phyloP scores from a whole-genome alignment of 2,329 filamentous ascomycete genomes.

The Xylariaceae sp. region DNA sequence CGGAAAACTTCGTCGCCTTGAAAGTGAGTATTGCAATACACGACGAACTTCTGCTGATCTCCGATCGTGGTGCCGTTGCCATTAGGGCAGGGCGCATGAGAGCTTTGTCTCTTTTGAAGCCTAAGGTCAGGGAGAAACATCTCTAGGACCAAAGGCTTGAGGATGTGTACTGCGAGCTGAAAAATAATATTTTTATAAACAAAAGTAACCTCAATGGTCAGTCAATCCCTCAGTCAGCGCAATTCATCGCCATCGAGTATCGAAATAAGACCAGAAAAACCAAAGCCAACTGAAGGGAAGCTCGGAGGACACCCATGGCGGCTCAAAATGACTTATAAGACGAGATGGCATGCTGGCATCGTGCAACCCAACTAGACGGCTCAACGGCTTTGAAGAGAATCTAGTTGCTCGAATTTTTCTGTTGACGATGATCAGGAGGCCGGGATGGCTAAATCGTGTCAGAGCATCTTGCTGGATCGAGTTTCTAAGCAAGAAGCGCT shows the following conservation, averaged over 20 bases:
- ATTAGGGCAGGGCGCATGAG: constrained; percentile 25
- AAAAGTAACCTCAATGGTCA: background rate
- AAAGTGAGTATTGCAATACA: constrained; percentile 26
- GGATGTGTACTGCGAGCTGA: background rate
- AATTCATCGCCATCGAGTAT: background rate
- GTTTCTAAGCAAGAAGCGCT: background rate
- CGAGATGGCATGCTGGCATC: background rate
- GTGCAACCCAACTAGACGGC: background rate
- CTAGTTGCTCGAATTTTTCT: constrained; percentile 1
- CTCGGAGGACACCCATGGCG: background rate
- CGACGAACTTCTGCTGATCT: constrained; percentile 25
- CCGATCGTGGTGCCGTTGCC: constrained; percentile 33
- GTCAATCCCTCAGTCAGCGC: background rate
- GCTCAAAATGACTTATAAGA: constrained; percentile 12
- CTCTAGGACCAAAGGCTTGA: background rate
- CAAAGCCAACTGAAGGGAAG: background rate
- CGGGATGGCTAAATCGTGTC: constrained; percentile 3
- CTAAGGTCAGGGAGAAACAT: constrained; percentile 13
- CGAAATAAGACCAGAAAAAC: background rate
- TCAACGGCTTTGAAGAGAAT: background rate
- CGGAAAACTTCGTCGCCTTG: constrained; percentile 25
- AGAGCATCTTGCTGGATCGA: background rate
- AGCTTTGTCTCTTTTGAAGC: constrained; percentile 10
- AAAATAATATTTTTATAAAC: background rate
- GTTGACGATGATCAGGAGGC: constrained; percentile 25